A percentile compares a stretch with the other conserved stretches of the same genome.
phyloP scores from a whole-genome alignment of 495 filamentous ascomycete species.

The Xylaria castorea region DNA sequence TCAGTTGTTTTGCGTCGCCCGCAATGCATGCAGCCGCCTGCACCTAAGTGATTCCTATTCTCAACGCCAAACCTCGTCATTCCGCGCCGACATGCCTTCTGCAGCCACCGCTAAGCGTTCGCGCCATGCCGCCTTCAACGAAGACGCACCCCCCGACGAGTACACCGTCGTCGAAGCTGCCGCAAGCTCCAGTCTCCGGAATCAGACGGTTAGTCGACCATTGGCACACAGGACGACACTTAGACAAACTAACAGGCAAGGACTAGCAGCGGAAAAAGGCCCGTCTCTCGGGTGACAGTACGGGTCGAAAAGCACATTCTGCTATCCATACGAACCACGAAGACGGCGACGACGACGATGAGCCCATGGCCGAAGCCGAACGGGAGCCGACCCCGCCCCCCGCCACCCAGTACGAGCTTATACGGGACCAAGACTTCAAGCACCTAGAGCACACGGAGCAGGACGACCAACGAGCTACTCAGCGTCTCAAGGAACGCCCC shows the following conservation, averaged over 20 bases:
- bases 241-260: constrained; percentile 31
- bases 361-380: constrained; percentile 34
- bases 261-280: constrained; percentile 52
- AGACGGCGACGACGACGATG: constrained; percentile 43
- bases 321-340: constrained; percentile 36
- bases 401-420: constrained; percentile 58
- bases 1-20: neutral
- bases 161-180: constrained; percentile 50
- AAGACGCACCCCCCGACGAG: constrained; percentile 58
- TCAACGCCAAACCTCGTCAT: neutral
- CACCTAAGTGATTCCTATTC: neutral
- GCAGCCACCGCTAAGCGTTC: constrained; percentile 58
- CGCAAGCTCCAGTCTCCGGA: constrained; percentile 51
- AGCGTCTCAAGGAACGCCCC: constrained; percentile 66
- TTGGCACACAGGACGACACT: neutral
- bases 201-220: constrained; percentile 51
- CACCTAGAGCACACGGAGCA: constrained; percentile 62
- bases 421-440: constrained; percentile 58
- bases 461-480: constrained; percentile 73
- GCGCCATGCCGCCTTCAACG: constrained; percentile 42
- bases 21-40: constrained; percentile 16
- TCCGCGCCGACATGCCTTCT: constrained; percentile 32
- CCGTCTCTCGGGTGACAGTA: constrained; percentile 45
- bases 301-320: constrained; percentile 33
- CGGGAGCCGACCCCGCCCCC: constrained; percentile 38